These are phyloP conservation scores for Agaricus bisporus DNA, from an alignment of 768 basidiomycete species.

Conservation along the genomic window DNA sequence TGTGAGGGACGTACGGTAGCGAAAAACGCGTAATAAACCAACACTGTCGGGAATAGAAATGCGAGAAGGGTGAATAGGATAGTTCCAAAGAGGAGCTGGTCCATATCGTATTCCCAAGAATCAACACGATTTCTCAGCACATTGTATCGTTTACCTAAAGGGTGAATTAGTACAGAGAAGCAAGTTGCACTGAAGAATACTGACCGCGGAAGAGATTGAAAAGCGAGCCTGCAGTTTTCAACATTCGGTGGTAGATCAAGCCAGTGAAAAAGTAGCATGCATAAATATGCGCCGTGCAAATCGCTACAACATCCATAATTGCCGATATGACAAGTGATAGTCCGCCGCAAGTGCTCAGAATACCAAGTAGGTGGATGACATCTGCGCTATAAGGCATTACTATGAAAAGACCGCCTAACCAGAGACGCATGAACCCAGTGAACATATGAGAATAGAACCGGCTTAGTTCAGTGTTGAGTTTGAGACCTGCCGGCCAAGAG, in stretches of 20 bases:
- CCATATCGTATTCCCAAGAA: slow-evolving; percentile 85
- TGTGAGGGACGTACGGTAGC: slow-evolving; percentile 41
- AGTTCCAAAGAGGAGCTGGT: slow-evolving; percentile 93
- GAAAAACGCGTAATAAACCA: slow-evolving; percentile 83
- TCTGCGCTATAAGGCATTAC: slow-evolving; percentile 15
- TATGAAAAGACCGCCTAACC: slow-evolving; percentile 35
- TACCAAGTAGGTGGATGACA: slow-evolving; percentile 29
- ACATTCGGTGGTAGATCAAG: slow-evolving; percentile 53
- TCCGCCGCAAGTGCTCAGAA: slow-evolving; percentile 18
- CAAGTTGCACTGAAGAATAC: neutral
- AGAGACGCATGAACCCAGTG: slow-evolving; percentile 54
- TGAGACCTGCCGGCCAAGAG: slow-evolving; percentile 93
- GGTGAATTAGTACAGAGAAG: neutral
- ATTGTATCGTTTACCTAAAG: slow-evolving; percentile 81
- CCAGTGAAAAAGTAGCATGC: slow-evolving; percentile 62
- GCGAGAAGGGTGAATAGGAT: slow-evolving; percentile 78
- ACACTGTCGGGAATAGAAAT: slow-evolving; percentile 79
- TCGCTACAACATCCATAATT: slow-evolving; percentile 9
- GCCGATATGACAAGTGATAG: slow-evolving; percentile 10
- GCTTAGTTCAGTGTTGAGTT: slow-evolving; percentile 94
- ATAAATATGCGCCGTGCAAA: slow-evolving; percentile 61
- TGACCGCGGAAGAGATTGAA: slow-evolving; percentile 90
- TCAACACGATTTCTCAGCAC: slow-evolving; percentile 84
- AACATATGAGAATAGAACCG: slow-evolving; percentile 75
- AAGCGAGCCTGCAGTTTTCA: slow-evolving; percentile 54